phyloP scores from a whole-genome alignment of 1,284 basidiomycete species.

The Cryptococcus wingfieldii region DNA sequence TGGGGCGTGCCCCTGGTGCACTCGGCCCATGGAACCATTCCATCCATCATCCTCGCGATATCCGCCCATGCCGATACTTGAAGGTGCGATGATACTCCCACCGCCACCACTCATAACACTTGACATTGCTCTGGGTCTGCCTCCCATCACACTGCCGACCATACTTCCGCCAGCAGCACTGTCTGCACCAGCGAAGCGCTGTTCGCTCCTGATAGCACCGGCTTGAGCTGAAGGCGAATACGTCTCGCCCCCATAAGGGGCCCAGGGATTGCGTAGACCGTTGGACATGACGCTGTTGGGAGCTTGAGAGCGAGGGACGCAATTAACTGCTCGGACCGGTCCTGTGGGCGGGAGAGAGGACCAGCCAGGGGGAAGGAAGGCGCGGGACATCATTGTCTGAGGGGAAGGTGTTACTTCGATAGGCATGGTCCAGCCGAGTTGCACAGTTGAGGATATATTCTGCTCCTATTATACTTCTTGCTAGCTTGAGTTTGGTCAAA shows the following conservation, averaged over 20 bases:
- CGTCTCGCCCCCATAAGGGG: constrained; percentile 25
- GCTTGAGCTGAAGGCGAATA: constrained; percentile 17
- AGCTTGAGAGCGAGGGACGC: constrained; percentile 5
- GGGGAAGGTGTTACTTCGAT: constrained; percentile 23
- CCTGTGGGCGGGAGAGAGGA: neutral
- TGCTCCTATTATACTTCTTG: neutral
- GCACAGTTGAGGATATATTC: neutral
- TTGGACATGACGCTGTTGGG: constrained; percentile 24
- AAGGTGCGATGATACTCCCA: constrained; percentile 5
- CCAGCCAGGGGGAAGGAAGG: constrained; percentile 11
- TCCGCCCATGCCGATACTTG: constrained; percentile 3
- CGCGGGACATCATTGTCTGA: constrained; percentile 9
- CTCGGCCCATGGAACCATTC: constrained; percentile 24
- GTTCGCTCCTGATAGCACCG: neutral
- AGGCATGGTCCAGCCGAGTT: constrained; percentile 15
- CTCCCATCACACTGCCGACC: neutral
- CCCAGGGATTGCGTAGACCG: constrained; percentile 31
- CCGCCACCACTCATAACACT: neutral
- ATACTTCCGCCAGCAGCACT: neutral
- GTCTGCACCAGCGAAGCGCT: neutral
- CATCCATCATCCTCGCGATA: constrained; percentile 29
- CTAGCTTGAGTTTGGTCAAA: neutral
- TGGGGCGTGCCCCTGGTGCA: constrained; percentile 24
- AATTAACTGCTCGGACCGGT: constrained; percentile 12
- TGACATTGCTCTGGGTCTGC: neutral